A percentile compares a stretch with the other conserved stretches of the same genome.
phyloP scores from a whole-genome alignment of 768 basidiomycete species.

The Suillus cothurnatus region DNA sequence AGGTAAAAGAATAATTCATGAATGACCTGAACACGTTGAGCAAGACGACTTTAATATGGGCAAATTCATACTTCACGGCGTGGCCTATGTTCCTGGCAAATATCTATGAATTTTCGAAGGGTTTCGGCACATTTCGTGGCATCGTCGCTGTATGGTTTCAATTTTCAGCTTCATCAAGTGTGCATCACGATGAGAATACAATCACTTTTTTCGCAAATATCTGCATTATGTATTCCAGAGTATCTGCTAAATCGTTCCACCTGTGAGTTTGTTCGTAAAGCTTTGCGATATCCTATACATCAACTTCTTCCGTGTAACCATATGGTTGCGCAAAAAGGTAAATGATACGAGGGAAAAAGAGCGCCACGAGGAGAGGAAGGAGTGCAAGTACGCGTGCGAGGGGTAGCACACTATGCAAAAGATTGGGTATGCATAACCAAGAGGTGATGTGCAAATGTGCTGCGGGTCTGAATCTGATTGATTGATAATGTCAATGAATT shows the following conservation, averaged over 20 bases:
- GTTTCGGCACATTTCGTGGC: conserved; percentile 77
- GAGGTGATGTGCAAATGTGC: conserved; percentile 25
- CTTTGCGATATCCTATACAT: conserved; percentile 64
- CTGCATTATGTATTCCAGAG: conserved; percentile 57
- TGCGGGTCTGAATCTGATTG: conserved; percentile 17
- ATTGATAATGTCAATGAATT: conserved; percentile 3
- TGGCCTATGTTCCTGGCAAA: conserved; percentile 62
- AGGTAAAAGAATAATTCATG: conserved; percentile 69
- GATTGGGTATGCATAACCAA: conserved; percentile 32
- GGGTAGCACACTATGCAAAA: conserved; percentile 57
- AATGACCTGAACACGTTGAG: conserved; percentile 52
- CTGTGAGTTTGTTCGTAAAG: conserved; percentile 66
- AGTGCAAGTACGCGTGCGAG: conserved; percentile 46
- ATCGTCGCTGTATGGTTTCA: conserved; percentile 56
- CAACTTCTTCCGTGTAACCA: too few species aligned
- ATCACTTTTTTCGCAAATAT: conserved; percentile 63
- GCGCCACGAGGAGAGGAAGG: too few species aligned
- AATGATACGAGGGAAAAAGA: too few species aligned
- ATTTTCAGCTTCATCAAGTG: neutral
- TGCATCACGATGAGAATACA: neutral
- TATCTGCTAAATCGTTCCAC: conserved; percentile 59
- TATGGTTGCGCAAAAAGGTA: too few species aligned
- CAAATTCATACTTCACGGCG: conserved; percentile 50
- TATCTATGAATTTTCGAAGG: conserved; percentile 73
- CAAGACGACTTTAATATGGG: neutral